A percentile compares a stretch with the other conserved stretches of the same genome.
Evolutionary conservation across 306 rosid genomes (phyloP).

Genomic region (Castanospermum australe): DNA sequence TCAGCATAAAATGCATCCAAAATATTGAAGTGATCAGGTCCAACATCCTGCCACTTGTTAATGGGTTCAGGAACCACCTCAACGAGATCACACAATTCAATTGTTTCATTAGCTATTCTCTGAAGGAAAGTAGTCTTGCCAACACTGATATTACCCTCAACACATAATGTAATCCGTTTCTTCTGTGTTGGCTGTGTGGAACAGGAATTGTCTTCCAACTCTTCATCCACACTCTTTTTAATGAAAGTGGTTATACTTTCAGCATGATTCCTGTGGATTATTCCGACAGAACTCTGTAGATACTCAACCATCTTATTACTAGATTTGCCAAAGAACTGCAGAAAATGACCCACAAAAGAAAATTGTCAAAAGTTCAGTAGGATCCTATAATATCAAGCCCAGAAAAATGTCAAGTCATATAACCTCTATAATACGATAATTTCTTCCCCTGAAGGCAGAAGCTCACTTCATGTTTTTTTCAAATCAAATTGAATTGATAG

Average conservation of each 20-base stretch:
- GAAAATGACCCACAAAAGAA: background rate
- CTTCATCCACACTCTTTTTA: conserved; percentile 87
- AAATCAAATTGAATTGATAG: background rate
- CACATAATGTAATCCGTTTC: conserved; percentile 84
- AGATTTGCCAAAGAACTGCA: too few species aligned
- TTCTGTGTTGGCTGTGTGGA: conserved; percentile 41
- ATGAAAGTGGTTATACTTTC: conserved; percentile 38
- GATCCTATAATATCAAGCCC: background rate
- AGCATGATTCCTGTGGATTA: too few species aligned
- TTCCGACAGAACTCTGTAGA: too few species aligned
- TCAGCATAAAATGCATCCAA: conserved; percentile 93
- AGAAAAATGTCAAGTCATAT: background rate
- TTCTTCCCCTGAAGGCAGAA: background rate
- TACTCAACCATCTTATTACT: too few species aligned
- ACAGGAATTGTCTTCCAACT: conserved; percentile 60
- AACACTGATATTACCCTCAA: conserved; percentile 94
- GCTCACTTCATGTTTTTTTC: too few species aligned
- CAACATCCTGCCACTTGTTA: conserved; percentile 92
- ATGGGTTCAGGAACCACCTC: conserved; percentile 99
- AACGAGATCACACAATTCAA: conserved; percentile 89
- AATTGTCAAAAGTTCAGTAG: background rate
- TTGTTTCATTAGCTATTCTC: conserved; percentile 87
- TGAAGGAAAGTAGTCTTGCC: conserved; percentile 95
- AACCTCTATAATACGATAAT: background rate
- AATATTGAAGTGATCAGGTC: conserved; percentile 94